These are phyloP conservation scores for Ceraceosorus guamensis DNA, from an alignment of 1,284 basidiomycete genomes.

Conservation along the genomic window DNA sequence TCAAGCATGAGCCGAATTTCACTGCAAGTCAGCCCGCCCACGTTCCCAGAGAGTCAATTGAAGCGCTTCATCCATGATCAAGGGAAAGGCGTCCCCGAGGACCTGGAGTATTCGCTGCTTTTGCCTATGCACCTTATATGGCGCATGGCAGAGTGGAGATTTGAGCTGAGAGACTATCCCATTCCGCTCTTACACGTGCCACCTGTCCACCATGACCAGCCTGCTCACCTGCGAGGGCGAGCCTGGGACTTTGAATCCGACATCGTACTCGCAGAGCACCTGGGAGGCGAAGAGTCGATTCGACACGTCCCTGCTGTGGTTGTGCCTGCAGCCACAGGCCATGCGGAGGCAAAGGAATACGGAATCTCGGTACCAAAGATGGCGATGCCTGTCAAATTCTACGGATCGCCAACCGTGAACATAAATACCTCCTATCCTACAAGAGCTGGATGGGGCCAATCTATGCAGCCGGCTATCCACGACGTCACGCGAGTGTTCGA, in stretches of 20 bases:
- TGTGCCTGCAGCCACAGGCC: conserved; percentile 46
- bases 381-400: conserved; percentile 90
- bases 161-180: conserved; percentile 68
- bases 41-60: conserved; percentile 58
- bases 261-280: conserved; percentile 82
- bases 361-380: conserved; percentile 74
- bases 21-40: conserved; percentile 60
- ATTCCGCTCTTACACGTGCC: conserved; percentile 54
- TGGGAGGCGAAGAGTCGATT: conserved; percentile 59
- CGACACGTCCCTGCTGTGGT: conserved; percentile 39
- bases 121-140: conserved; percentile 75
- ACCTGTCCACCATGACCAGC: conserved; percentile 27
- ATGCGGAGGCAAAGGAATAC: conserved; percentile 56
- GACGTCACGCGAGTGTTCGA: conserved; percentile 81
- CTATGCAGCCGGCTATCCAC: conserved; percentile 76
- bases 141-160: conserved; percentile 59
- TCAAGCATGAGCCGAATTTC: conserved; percentile 59
- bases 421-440: conserved; percentile 65
- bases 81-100: conserved; percentile 63
- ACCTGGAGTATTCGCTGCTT: conserved; percentile 70
- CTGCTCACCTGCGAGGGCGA: conserved; percentile 12
- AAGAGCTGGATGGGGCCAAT: conserved; percentile 80
- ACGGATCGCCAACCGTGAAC: conserved; percentile 61
- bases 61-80: conserved; percentile 65
- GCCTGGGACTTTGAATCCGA: conserved; percentile 64